phyloP scores from a whole-genome alignment of 805 yeast genomes.

The Wickerhamiella dianesei region DNA sequence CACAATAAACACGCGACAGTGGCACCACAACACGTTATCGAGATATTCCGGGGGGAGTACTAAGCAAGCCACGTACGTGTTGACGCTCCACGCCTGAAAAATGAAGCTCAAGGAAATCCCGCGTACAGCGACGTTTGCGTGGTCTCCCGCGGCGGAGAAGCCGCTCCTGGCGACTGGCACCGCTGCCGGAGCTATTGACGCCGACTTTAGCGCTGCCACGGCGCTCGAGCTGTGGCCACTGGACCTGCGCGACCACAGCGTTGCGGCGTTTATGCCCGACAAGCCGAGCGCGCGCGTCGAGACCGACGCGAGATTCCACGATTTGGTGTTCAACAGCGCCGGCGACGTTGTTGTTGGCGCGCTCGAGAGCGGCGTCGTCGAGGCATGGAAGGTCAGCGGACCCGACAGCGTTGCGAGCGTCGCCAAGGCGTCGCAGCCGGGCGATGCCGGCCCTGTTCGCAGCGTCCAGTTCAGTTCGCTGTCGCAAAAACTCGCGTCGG shows the following conservation, averaged over 20 bases:
- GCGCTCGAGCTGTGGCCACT: conserved; percentile 71
- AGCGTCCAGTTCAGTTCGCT: conserved; percentile 65
- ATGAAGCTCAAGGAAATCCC: conserved; percentile 74
- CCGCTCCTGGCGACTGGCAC: conserved; percentile 85
- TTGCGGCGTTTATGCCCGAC: conserved; percentile 18
- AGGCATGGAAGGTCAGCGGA: conserved; percentile 52
- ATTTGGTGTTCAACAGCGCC: conserved; percentile 13
- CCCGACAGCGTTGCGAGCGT: conserved; percentile 20
- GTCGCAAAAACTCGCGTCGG: conserved; percentile 61
- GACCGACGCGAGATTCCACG: conserved; percentile 40
- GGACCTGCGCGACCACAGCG: conserved; percentile 25
- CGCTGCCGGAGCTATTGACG: conserved; percentile 91
- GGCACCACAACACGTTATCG: too few species aligned
- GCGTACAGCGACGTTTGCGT: conserved; percentile 88
- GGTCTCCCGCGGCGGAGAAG: conserved; percentile 59
- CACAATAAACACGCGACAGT: too few species aligned
- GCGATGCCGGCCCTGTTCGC: conserved; percentile 43
- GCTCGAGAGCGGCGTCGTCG: conserved; percentile 66
- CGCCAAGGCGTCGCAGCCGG: conserved; percentile 24
- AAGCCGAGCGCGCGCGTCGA: conserved; percentile 13
- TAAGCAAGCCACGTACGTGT: neutral
- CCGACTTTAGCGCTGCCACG: conserved; percentile 67
- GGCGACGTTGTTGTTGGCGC: conserved; percentile 58
- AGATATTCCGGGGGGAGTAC: too few species aligned
- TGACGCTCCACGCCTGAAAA: conserved; percentile 20